A percentile compares a stretch with the other conserved stretches of the same genome.
These are phyloP conservation scores for Scytalidium sp. DNA, from an alignment of 2,329 filamentous ascomycete species.

Conservation along the genomic window DNA sequence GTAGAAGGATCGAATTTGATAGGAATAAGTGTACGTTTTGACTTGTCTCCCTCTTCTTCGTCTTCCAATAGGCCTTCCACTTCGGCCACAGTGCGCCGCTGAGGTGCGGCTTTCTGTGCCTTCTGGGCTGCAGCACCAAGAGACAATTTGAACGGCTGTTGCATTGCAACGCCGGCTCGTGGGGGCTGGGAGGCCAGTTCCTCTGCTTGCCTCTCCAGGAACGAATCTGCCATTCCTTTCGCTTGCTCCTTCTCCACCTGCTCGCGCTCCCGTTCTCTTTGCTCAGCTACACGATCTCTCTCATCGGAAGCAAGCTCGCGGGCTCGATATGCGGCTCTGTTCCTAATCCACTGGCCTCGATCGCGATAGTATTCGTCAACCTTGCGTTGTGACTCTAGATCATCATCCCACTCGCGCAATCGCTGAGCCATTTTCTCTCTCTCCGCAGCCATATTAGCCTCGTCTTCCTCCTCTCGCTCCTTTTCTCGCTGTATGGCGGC, in stretches of 20 bases:
- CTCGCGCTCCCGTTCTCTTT: constrained; percentile 68
- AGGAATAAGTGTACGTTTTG: constrained; percentile 73
- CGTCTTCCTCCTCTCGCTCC: constrained; percentile 74
- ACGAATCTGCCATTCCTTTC: constrained; percentile 82
- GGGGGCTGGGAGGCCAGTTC: constrained; percentile 59
- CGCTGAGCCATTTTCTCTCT: constrained; percentile 68
- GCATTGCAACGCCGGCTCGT: constrained; percentile 43
- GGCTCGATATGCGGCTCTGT: constrained; percentile 69
- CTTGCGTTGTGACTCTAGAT: constrained; percentile 72
- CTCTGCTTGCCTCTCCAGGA: constrained; percentile 79
- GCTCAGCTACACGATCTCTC: constrained; percentile 75
- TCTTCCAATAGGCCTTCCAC: constrained; percentile 94
- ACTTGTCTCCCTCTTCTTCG: constrained; percentile 76
- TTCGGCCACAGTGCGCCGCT: constrained; percentile 82
- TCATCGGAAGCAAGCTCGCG: constrained; percentile 78
- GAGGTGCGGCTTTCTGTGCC: constrained; percentile 52
- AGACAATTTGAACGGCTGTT: constrained; percentile 87
- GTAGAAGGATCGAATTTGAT: constrained; percentile 73
- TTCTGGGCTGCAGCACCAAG: constrained; percentile 85
- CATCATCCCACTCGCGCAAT: constrained; percentile 83
- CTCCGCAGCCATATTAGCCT: constrained; percentile 59
- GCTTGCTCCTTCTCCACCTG: constrained; percentile 74
- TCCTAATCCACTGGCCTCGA: constrained; percentile 78
- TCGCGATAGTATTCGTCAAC: constrained; percentile 83
- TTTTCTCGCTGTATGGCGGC: constrained; percentile 84